Base-by-base conservation (phyloP, 768 basidiomycete species). In the Mycena maculata region DNA sequence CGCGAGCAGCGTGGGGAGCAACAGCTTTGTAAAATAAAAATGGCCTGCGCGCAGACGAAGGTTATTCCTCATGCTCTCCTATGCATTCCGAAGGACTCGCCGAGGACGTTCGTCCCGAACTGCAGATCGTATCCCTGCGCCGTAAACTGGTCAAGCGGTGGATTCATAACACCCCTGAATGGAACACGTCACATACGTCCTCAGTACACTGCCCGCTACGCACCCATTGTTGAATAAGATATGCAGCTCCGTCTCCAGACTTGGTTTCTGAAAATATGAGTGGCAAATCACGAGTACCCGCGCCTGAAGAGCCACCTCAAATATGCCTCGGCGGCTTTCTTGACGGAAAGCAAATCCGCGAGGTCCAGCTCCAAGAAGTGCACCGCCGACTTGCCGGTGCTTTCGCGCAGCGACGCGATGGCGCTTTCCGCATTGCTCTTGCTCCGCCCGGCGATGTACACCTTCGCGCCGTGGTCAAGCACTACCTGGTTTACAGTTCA, bases 21-120 rank as follows among this genome's bases (percentile, higher is more conserved):
- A 79, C 11, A 83, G 76, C 39, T 77, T 77, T 0, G 88, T 90
- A 63, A 92, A 82, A 70, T 86, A 83, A 72, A 84, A 88, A 72
- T 88, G 91, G 3, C 90, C 89, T 87, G 25, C 3, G 25, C 12
- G 8, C 18, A 55, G 39, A 30, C 42, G 9, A 47, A 33, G 50
- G 31, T 16, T 42, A n/a, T 15, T 16, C 16, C 8, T n/a, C n/a
- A n/a, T n/a, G n/a, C n/a, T 7, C 0, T 36, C 33, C 13, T 36
- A 22, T n/a, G 36, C 3, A 44, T 18, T 18, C 2, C 30, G 27
- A 45, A 27, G 39, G 36, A 63, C 56, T 13, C 38, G 67, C 75
- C 74, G n/a, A 78, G 66, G 23, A 75, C 76, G 41, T 76, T 75
- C 25, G 65, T 72, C 8, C 67, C 73, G 42, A 73, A 74, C 36